A percentile compares a stretch with the other conserved stretches of the same genome.
These are phyloP conservation scores for Beta macrorhiza DNA, from an alignment of 179 eudicot genomes.

Conservation along the genomic window DNA sequence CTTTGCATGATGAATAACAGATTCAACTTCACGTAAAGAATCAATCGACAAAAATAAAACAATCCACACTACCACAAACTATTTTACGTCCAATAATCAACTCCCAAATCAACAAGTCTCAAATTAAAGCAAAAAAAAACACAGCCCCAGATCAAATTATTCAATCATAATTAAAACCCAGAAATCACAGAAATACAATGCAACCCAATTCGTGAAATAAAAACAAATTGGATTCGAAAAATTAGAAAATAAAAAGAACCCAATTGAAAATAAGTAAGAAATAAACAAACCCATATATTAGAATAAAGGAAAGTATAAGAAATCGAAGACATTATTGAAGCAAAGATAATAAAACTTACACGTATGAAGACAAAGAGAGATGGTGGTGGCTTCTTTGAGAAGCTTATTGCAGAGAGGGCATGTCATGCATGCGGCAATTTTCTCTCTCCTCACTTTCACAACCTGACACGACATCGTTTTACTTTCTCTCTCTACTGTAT, in stretches of 20 bases:
- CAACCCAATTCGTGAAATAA: slow-evolving; percentile 16
- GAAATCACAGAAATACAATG: slow-evolving; percentile 21
- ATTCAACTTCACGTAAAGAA: slow-evolving; percentile 34
- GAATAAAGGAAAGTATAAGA: slow-evolving; percentile 1
- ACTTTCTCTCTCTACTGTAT: background rate
- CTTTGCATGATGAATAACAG: slow-evolving; percentile 29
- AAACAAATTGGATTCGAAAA: background rate
- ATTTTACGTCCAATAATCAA: slow-evolving; percentile 18
- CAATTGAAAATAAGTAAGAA: slow-evolving; percentile 19
- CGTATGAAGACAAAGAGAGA: slow-evolving; percentile 51
- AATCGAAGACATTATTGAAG: background rate
- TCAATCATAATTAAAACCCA: slow-evolving; percentile 9
- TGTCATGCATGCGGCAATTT: slow-evolving; percentile 46
- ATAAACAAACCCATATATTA: slow-evolving; percentile 23
- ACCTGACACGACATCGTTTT: slow-evolving; percentile 28
- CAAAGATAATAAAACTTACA: slow-evolving; percentile 22
- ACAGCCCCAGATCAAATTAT: slow-evolving; percentile 22
- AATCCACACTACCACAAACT: slow-evolving; percentile 11
- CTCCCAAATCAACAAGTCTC: background rate
- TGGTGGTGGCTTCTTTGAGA: slow-evolving; percentile 41
- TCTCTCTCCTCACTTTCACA: slow-evolving; percentile 36
- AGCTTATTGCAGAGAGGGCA: slow-evolving; percentile 45
- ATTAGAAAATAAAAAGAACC: slow-evolving; percentile 20
- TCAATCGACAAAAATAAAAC: slow-evolving; percentile 18
- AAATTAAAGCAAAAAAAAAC: background rate